Base-by-base conservation (phyloP, 2,329 filamentous ascomycete species). In the Cladosporium velox region DNA sequence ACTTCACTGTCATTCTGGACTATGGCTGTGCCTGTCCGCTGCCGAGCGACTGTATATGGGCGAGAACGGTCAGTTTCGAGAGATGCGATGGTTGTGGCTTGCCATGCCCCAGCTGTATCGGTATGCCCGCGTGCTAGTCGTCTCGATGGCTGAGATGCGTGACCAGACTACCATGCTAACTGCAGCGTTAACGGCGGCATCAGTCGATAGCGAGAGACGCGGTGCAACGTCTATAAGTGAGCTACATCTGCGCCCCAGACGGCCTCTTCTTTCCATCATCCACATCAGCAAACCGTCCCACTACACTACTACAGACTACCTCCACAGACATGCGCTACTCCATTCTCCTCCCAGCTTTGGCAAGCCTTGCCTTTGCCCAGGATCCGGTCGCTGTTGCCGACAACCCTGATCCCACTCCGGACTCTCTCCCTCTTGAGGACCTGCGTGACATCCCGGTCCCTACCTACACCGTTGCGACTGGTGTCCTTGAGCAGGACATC, bases 401-500 rank as follows among this genome's bases (percentile, higher is more conserved):
- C 32, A 34, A 35, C 30, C 54, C 54, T 24, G 54, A 59, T 28
- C 66, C 67, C 10, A 59, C 57, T 38, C 57, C 57, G 35, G 67
- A 69, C 35, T 61, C 67, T n/a, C 64, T 69, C 18, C 63, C 65
- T 57, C 38, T 69, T n/a, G 67, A 54, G 6, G 66, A 64, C 44
- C 59, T 69, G 30, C 62, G 51, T 32, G 57, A 62, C 15, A 51
- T 66, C 26, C 63, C 54, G 2, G 64, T 62, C 4, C 69, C 69
- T 14, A 69, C 65, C n/a, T 66, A 66, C 57, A 65, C 67, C 6
- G 51, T 59, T 5, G 57, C 34, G 57, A 59, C 34, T 44, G 57
- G 57, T 44, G 57, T 44, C 18, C 28, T 24, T 12, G 24, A 21
- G 24, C 59, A 62, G 44, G 47, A 62, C 30, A 52, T 62, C 44